phyloP scores from a whole-genome alignment of 495 filamentous ascomycete genomes.

The Aspergillus nanangensis region DNA sequence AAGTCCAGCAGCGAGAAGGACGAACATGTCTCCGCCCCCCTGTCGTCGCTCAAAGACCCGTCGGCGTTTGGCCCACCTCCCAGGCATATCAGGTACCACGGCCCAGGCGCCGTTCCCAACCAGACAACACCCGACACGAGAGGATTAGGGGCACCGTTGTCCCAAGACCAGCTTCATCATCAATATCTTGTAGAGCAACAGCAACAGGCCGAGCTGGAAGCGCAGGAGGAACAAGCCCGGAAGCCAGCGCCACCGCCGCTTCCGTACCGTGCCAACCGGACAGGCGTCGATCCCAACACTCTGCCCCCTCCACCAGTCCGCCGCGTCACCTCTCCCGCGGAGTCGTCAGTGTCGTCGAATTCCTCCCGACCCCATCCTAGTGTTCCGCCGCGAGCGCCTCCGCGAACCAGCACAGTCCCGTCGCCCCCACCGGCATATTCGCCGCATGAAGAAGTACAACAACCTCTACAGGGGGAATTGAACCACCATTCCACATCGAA shows the following conservation, averaged over 20 bases:
- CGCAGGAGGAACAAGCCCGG: constrained; percentile 32
- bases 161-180: constrained; percentile 31
- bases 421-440: constrained; percentile 54
- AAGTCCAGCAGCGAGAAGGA: constrained; percentile 25
- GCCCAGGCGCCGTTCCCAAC: constrained; percentile 42
- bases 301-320: constrained; percentile 67
- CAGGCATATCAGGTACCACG: constrained; percentile 57
- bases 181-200: constrained; percentile 30
- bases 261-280: constrained; percentile 67
- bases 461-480: constrained; percentile 39
- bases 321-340: constrained; percentile 45
- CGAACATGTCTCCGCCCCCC: constrained; percentile 59
- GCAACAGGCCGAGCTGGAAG: constrained; percentile 30
- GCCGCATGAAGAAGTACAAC: constrained; percentile 18
- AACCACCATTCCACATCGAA: constrained; percentile 67
- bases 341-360: constrained; percentile 24
- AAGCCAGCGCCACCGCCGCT: constrained; percentile 51
- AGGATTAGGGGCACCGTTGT: constrained; percentile 46
- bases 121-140: constrained; percentile 43
- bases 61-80: constrained; percentile 81
- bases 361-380: constrained; percentile 47
- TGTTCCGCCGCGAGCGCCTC: constrained; percentile 71
- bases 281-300: constrained; percentile 61
- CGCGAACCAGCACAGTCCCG: constrained; percentile 51
- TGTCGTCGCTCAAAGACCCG: constrained; percentile 80